Percentiles rank a stretch among this genome's conserved stretches.
Evolutionary conservation across 2,329 filamentous ascomycete genomes (phyloP).

Genomic region (Xylariaceae sp.): DNA sequence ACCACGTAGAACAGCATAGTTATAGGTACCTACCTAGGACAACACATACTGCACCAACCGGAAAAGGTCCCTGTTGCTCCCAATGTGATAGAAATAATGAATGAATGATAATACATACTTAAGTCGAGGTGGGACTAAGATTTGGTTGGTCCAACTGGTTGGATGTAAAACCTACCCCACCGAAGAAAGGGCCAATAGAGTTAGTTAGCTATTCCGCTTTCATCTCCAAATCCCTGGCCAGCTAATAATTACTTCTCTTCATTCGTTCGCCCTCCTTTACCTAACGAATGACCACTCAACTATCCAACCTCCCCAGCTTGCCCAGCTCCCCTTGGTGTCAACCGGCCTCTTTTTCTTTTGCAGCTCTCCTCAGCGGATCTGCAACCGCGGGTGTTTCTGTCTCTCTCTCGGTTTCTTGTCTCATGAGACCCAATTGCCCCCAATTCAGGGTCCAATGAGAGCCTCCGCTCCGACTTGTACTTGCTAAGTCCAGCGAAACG

Average conservation of each 20-base stretch:
- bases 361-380: conserved; percentile 21
- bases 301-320: too few species aligned
- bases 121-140: not conserved
- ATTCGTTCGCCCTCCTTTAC: conserved; percentile 29
- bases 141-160: conserved; percentile 16
- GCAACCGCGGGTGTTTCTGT: conserved; percentile 14
- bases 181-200: not conserved
- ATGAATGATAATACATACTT: too few species aligned
- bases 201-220: conserved; percentile 24
- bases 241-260: conserved; percentile 29
- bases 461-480: not conserved
- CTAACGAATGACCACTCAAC: conserved; percentile 21
- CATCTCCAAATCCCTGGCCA: conserved; percentile 23
- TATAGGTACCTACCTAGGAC: too few species aligned
- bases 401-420: conserved; percentile 12
- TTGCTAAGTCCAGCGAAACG: too few species aligned
- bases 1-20: too few species aligned
- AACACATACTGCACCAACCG: too few species aligned
- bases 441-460: conserved; percentile 1
- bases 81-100: too few species aligned
- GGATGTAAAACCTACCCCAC: not conserved
- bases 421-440: conserved; percentile 9
- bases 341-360: conserved; percentile 11
- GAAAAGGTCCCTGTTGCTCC: not conserved
- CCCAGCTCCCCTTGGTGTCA: too few species aligned